phyloP scores from a whole-genome alignment of 768 basidiomycete genomes.

The Tulasnella sp. region DNA sequence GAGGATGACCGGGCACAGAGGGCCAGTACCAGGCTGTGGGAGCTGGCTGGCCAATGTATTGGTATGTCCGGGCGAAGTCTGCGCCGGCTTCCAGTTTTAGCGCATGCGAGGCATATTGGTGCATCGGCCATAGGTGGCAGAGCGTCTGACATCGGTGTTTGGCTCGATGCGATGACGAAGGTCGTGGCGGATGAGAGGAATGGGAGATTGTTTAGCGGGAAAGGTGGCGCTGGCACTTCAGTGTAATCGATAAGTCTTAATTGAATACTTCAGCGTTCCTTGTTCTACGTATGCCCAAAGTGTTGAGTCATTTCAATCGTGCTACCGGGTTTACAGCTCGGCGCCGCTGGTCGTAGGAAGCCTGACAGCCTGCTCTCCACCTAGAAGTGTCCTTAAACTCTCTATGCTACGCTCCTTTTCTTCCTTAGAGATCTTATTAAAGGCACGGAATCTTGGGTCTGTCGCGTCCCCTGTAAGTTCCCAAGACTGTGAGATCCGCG shows the following conservation, averaged over 20 bases:
- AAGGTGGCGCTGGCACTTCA: no score
- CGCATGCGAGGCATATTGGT: constrained; percentile 68
- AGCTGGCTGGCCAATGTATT: constrained; percentile 66
- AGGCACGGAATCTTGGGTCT: constrained; percentile 55
- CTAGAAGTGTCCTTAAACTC: constrained; percentile 28
- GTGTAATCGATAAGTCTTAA: no score
- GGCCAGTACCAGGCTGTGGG: constrained; percentile 48
- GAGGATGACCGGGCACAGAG: constrained; percentile 37
- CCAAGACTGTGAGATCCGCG: constrained; percentile 3
- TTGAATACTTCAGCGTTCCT: no score
- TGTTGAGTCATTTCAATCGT: no score
- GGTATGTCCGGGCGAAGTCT: constrained; percentile 89
- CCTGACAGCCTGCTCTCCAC: not conserved
- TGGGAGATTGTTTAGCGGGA: not conserved
- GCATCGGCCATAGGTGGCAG: not conserved
- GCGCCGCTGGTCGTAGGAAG: no score
- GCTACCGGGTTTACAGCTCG: no score
- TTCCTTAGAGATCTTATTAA: constrained; percentile 65
- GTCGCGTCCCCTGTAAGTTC: constrained; percentile 48
- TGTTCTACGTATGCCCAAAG: no score
- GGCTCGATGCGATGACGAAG: constrained; percentile 79
- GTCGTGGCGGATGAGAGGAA: constrained; percentile 40
- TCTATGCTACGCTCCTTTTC: constrained; percentile 53
- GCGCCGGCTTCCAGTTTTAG: constrained; percentile 86
- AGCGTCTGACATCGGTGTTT: constrained; percentile 43